Percentiles rank a stretch among this genome's conserved stretches.
Evolutionary conservation across 164 flowering plant species (phyloP).

Genomic region (Liriodendron chinense): DNA sequence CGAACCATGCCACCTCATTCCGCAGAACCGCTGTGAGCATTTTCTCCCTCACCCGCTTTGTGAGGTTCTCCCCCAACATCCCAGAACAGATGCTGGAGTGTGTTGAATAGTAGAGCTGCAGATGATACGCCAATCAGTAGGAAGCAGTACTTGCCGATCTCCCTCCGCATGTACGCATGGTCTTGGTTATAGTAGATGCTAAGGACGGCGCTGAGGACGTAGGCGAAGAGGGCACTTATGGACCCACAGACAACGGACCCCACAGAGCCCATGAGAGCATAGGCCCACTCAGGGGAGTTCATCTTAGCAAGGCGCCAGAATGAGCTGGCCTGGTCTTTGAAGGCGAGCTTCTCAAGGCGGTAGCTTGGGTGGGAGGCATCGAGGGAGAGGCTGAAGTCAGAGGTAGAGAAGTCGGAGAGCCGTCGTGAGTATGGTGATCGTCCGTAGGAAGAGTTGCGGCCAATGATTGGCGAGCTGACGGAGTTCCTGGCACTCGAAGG

Average conservation of each 20-base stretch:
- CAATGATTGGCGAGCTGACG: constrained; percentile 92
- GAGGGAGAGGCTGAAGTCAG: constrained; percentile 86
- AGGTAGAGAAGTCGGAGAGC: constrained; percentile 93
- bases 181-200: constrained; percentile 85
- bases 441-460: constrained; percentile 89
- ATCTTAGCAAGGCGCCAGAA: constrained; percentile 93
- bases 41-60: constrained; percentile 85
- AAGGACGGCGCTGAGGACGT: constrained; percentile 90
- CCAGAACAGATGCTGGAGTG: constrained; percentile 91
- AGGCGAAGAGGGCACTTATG: constrained; percentile 85
- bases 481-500: constrained; percentile 98
- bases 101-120: constrained; percentile 86
- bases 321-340: constrained; percentile 94
- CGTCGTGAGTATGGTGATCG: constrained; percentile 96
- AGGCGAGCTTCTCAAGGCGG: constrained; percentile 75
- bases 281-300: constrained; percentile 94
- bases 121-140: constrained; percentile 88
- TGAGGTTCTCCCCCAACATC: constrained; percentile 95
- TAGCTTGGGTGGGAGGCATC: constrained; percentile 64
- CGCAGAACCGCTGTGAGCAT: constrained; percentile 83
- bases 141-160: constrained; percentile 84
- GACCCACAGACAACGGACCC: constrained; percentile 90
- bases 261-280: constrained; percentile 82
- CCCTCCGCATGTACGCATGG: constrained; percentile 67
- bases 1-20: constrained; percentile 97